phyloP scores from a whole-genome alignment of 2,329 filamentous ascomycete species.

The Claviceps sp. region DNA sequence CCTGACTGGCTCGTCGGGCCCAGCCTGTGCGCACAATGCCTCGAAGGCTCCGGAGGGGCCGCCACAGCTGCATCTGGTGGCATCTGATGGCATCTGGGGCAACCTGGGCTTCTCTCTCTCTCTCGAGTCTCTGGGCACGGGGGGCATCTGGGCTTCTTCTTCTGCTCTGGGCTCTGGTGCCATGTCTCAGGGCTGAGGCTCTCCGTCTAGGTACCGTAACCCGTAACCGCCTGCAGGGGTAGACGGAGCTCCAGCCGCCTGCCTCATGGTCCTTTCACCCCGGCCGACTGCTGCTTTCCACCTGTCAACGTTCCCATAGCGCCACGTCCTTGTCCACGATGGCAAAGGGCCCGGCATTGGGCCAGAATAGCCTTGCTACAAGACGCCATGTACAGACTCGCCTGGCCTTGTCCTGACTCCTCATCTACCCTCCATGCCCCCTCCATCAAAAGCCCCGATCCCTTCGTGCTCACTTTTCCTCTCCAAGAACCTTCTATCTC shows the following conservation, averaged over 20 bases:
- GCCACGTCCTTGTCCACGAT: constrained; percentile 9
- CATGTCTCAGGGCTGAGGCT: background rate
- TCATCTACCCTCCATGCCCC: constrained; percentile 24
- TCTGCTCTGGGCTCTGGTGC: background rate
- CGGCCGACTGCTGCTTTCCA: constrained; percentile 6
- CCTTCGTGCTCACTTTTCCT: constrained; percentile 12
- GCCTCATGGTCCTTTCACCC: constrained; percentile 8
- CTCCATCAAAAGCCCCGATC: constrained; percentile 9
- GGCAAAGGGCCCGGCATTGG: constrained; percentile 5
- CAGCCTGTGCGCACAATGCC: background rate
- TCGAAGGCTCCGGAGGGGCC: constrained; percentile 4
- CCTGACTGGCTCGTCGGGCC: background rate
- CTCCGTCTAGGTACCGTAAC: background rate
- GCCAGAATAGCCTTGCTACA: constrained; percentile 10
- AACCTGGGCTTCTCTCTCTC: too few species aligned
- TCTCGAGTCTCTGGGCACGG: background rate
- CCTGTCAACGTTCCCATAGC: background rate
- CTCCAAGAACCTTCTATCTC: constrained; percentile 14
- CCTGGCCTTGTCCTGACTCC: constrained; percentile 14
- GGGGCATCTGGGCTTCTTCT: background rate
- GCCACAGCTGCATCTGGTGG: constrained; percentile 2
- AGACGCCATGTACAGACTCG: constrained; percentile 3
- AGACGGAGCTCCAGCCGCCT: too few species aligned
- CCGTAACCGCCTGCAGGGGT: background rate
- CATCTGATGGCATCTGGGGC: background rate